Percentiles rank a stretch among this genome's conserved stretches.
phyloP scores from a whole-genome alignment of 2,329 filamentous ascomycete genomes.

The Fusarium brevicatenulatum region DNA sequence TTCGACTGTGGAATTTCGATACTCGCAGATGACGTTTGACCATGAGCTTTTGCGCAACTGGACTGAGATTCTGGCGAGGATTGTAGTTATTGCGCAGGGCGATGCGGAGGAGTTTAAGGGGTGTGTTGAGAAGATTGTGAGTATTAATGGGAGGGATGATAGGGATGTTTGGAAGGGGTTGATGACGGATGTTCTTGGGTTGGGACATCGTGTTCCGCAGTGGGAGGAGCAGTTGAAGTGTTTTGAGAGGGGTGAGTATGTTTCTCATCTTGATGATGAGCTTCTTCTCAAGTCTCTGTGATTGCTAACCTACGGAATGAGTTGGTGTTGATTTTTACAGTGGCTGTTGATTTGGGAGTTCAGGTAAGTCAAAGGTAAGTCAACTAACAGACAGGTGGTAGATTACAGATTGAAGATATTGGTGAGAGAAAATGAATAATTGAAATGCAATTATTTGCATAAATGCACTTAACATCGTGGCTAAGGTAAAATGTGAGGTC shows the following conservation, averaged over 20 bases:
- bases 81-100: slow-evolving; percentile 27
- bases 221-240: slow-evolving; percentile 35
- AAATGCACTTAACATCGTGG: too few relatives aligned
- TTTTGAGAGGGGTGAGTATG: slow-evolving; percentile 14
- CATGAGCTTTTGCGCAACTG: slow-evolving; percentile 34
- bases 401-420: too few relatives aligned
- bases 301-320: fast-evolving
- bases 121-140: not conserved
- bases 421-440: too few relatives aligned
- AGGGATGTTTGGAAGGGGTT: slow-evolving; percentile 19
- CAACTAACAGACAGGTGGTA: not conserved
- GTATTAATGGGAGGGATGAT: not conserved
- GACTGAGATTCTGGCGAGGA: slow-evolving; percentile 26
- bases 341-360: not conserved
- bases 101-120: slow-evolving; percentile 4
- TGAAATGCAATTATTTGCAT: too few relatives aligned
- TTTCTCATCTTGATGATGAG: slow-evolving; percentile 25
- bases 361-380: not conserved
- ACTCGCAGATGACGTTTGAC: slow-evolving; percentile 44
- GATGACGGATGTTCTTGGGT: slow-evolving; percentile 2
- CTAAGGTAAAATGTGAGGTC: not conserved
- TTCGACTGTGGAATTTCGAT: slow-evolving; percentile 41
- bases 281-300: not conserved
- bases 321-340: fast-evolving
- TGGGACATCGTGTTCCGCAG: slow-evolving; percentile 28